Base-by-base conservation (phyloP, 495 filamentous ascomycete species). In the Melanomma pulvis-pyrius region DNA sequence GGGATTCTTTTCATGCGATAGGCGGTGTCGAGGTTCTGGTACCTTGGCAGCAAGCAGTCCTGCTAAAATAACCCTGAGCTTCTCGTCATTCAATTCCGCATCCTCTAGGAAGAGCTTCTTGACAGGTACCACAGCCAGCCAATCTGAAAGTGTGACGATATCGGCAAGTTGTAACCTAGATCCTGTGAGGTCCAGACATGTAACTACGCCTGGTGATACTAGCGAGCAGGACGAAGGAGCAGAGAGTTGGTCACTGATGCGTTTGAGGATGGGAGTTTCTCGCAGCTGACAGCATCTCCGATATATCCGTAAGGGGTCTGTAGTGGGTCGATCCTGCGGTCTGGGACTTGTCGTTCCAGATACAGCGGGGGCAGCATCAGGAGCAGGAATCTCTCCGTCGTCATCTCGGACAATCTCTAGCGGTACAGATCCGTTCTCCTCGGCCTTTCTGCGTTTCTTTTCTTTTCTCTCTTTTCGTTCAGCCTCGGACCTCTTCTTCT, bases 291-390 rank as follows among this genome's bases (percentile, higher is more conserved):
- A 98, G 74, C 94, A 98, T 59, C 94, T 85, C 53, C 92, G 85
- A 76, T 98, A 98, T 74, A 98, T 97, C 60, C 93, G 85, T 9
- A 92, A 83, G 6, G 94, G 93, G 73, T 96, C 93, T 19, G 90
- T 97, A 3, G 93, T 97, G 0, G 93, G 92, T 30, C 82, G 83
- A 55, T 84, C 82, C 68, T 89, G 87, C 15, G 83, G 80, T 62
- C 81, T 86, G 19, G 85, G 74, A 22, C 9, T 61, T 30, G 39
- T 46, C 19, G 17, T 53, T 63, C 69, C 34, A 24, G 49, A 1
- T n/a, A 44, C 55, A 22, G 49, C 25, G 56, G 60, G 78, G 69
- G 24, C 61, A n/a, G 8, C n/a, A 25, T 60, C 54, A 25, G 68
- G 58, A 21, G 67, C 21, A 24, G 21, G 12, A 9, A 29, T 25